Conservation (phyloP, 768 basidiomycete species). For the Clathrus columnatus region DNA sequence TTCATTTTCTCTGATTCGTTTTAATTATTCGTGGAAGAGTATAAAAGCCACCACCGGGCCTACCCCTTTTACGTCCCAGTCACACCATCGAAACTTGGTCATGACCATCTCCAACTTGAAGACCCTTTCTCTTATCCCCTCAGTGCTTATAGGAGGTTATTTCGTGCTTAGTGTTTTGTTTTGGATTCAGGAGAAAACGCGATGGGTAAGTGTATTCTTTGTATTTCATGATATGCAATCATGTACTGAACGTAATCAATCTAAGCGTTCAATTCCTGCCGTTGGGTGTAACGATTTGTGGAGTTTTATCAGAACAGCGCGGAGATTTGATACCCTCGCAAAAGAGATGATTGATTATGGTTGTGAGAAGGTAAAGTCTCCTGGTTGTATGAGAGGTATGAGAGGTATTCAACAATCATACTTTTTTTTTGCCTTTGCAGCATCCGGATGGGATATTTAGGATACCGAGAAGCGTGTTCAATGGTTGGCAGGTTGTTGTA, state of each 20-base stretch:
- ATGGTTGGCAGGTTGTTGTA: constrained; percentile 36
- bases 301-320: neutral
- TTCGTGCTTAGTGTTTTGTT: neutral
- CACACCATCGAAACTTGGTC: too few species aligned
- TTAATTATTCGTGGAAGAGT: too few species aligned
- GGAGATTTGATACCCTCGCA: neutral
- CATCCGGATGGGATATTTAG: constrained; percentile 29
- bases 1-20: too few species aligned
- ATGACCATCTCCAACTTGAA: too few species aligned
- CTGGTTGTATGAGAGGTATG: neutral
- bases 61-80: too few species aligned
- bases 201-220: neutral
- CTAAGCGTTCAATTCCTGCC: neutral
- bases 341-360: neutral
- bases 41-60: too few species aligned
- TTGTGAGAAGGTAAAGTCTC: neutral
- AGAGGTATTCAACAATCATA: neutral
- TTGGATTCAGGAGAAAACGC: neutral
- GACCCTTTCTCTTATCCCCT: neutral
- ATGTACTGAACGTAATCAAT: neutral
- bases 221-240: neutral
- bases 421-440: neutral
- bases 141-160: too few species aligned
- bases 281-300: neutral
- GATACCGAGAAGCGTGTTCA: constrained; percentile 32